phyloP scores from a whole-genome alignment of 2,329 filamentous ascomycete genomes.

The Sarocladium strictum region DNA sequence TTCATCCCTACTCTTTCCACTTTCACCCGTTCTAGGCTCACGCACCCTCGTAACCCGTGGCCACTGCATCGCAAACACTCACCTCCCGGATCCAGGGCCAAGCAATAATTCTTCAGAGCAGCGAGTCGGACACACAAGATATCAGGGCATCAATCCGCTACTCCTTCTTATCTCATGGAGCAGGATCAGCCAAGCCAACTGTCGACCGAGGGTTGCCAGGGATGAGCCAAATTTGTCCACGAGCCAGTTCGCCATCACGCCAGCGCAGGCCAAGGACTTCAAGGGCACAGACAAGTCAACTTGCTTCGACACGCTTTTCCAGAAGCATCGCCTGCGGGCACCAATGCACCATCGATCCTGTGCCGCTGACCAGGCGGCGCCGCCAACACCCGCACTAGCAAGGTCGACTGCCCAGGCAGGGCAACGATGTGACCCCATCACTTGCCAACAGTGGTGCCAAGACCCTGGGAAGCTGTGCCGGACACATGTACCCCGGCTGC shows the following conservation, averaged over 20 bases:
- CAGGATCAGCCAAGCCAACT: neutral
- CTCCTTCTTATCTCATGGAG: neutral
- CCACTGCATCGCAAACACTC: neutral
- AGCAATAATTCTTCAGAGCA: neutral
- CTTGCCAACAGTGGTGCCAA: neutral
- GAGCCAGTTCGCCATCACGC: neutral
- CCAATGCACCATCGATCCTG: neutral
- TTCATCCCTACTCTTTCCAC: neutral
- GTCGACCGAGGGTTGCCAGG: neutral
- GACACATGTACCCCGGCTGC: neutral
- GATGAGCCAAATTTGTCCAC: neutral
- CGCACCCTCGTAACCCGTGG: neutral
- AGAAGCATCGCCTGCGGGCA: neutral
- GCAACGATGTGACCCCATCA: neutral
- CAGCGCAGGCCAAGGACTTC: neutral
- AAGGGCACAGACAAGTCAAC: neutral
- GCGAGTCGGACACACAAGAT: neutral
- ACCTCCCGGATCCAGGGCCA: neutral
- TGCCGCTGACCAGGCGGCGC: constrained; percentile 7
- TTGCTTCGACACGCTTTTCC: constrained; percentile 6
- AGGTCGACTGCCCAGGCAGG: neutral
- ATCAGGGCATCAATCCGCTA: neutral
- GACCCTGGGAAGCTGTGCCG: neutral
- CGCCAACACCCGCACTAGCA: neutral
- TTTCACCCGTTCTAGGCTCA: neutral